Conservation (phyloP, 805 yeast species). For the Candida broadrunensis region DNA sequence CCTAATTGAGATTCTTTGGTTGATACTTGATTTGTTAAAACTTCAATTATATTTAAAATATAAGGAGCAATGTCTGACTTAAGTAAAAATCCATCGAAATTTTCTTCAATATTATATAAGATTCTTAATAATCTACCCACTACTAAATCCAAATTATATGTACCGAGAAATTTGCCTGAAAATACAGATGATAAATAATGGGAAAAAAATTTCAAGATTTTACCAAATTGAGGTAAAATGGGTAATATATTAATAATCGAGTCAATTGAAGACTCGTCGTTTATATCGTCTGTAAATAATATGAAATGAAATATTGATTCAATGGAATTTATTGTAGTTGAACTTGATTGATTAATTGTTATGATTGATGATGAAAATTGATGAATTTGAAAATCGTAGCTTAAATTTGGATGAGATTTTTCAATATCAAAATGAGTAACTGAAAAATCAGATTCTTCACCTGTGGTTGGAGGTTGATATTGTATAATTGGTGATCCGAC, state of each 20-base stretch:
- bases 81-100: constrained; percentile 67
- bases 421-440: constrained; percentile 23
- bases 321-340: constrained; percentile 24
- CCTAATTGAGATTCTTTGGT: neutral
- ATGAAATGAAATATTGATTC: constrained; percentile 80
- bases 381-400: constrained; percentile 43
- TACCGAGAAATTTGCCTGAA: constrained; percentile 12
- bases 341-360: neutral
- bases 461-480: neutral
- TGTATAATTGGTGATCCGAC: constrained; percentile 2
- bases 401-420: constrained; percentile 36
- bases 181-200: constrained; percentile 1
- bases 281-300: constrained; percentile 27
- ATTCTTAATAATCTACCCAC: constrained; percentile 52
- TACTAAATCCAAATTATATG: constrained; percentile 22
- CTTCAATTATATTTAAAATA: constrained; percentile 51
- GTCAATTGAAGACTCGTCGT: constrained; percentile 10
- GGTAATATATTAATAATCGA: constrained; percentile 29
- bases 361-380: constrained; percentile 15
- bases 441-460: constrained; percentile 1
- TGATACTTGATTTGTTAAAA: constrained; percentile 19
- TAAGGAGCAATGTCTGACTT: constrained; percentile 59
- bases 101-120: constrained; percentile 52
- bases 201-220: constrained; percentile 17
- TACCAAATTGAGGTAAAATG: constrained; percentile 31